phyloP scores from a whole-genome alignment of 768 basidiomycete species.

The Lentinula detonsa region DNA sequence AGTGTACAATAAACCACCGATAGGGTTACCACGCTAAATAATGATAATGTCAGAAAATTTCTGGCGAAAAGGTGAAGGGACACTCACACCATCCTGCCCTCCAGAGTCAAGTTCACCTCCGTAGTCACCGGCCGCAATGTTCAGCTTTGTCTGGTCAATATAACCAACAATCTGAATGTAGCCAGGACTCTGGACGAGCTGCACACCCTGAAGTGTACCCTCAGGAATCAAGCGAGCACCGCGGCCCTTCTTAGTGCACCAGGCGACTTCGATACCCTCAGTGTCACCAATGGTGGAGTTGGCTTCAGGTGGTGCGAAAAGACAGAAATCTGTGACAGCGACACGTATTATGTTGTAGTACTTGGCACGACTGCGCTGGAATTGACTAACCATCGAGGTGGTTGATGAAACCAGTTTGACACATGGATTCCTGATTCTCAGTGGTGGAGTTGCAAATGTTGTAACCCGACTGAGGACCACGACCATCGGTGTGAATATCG shows the following conservation, averaged over 20 bases:
- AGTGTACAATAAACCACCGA: conserved; percentile 49
- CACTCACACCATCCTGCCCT: conserved; percentile 47
- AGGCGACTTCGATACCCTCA: conserved; percentile 60
- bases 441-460: conserved; percentile 67
- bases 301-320: conserved; percentile 45
- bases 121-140: conserved; percentile 40
- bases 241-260: conserved; percentile 58
- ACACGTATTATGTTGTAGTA: not conserved
- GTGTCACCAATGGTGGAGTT: conserved; percentile 50
- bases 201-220: conserved; percentile 51
- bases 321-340: conserved; percentile 43
- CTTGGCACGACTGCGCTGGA: not conserved
- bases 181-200: conserved; percentile 44
- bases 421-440: conserved; percentile 46
- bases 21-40: conserved; percentile 47
- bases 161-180: conserved; percentile 54
- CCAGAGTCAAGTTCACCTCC: conserved; percentile 73
- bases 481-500: conserved; percentile 22
- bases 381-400: conserved; percentile 39
- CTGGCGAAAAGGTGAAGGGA: not conserved
- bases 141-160: conserved; percentile 49
- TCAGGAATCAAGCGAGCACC: conserved; percentile 61
- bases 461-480: conserved; percentile 50
- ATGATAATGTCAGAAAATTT: not conserved
- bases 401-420: conserved; percentile 60